phyloP scores from a whole-genome alignment of 495 filamentous ascomycete species.

The Aspergillus taichungensis region DNA sequence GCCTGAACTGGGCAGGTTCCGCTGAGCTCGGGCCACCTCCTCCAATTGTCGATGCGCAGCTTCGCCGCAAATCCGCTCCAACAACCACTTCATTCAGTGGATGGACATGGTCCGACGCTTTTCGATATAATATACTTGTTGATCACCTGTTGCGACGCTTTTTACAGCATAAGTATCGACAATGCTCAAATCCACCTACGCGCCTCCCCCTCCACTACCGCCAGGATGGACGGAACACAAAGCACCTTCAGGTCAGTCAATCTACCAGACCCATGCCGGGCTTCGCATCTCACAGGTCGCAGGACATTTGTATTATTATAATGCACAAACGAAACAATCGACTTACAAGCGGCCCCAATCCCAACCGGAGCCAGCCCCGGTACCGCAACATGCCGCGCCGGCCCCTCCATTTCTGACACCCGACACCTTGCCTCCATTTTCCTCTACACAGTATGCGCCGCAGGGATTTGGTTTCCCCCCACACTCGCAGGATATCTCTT shows the following conservation, averaged over 20 bases:
- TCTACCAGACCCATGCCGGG: neutral
- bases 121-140: neutral
- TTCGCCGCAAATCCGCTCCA: conserved; percentile 9
- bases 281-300: conserved; percentile 7
- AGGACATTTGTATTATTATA: conserved; percentile 87
- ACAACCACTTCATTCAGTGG: conserved; percentile 2
- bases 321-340: conserved; percentile 75
- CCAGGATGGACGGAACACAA: conserved; percentile 89
- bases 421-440: conserved; percentile 31
- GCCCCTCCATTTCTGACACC: conserved; percentile 22
- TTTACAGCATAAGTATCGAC: neutral
- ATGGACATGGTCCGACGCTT: neutral
- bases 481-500: conserved; percentile 9
- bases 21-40: conserved; percentile 41
- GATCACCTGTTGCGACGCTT: neutral
- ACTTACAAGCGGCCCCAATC: conserved; percentile 67
- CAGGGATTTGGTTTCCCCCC: conserved; percentile 15
- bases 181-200: conserved; percentile 40
- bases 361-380: conserved; percentile 20
- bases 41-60: conserved; percentile 20
- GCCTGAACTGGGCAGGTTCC: conserved; percentile 13
- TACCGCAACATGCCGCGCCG: conserved; percentile 11
- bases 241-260: conserved; percentile 64
- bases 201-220: conserved; percentile 49
- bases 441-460: conserved; percentile 34